Evolutionary conservation across 2,329 filamentous ascomycete genomes (phyloP).

Genomic region (Exophiala calicioides): DNA sequence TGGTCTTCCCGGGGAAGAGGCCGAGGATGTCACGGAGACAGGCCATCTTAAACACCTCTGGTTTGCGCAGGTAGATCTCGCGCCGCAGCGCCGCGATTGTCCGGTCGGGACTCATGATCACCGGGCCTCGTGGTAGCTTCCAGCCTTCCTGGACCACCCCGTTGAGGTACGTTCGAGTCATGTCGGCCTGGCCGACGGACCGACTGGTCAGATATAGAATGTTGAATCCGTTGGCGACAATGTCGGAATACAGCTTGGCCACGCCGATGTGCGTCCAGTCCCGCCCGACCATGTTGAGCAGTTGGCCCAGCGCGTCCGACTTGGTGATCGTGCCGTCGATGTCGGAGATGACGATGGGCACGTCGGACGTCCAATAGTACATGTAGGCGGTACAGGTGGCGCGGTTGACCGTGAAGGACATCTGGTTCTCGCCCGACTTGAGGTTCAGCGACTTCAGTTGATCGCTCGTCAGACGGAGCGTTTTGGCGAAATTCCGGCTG

Average conservation of each 20-base stretch:
- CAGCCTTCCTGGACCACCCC: slow-evolving; percentile 87
- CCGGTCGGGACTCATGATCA: slow-evolving; percentile 90
- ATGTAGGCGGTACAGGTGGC: slow-evolving; percentile 90
- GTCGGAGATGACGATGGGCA: slow-evolving; percentile 94
- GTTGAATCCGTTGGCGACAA: slow-evolving; percentile 93
- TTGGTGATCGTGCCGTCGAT: slow-evolving; percentile 99
- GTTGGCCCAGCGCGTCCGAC: slow-evolving; percentile 89
- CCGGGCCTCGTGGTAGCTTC: slow-evolving; percentile 82
- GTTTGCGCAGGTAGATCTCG: slow-evolving; percentile 93
- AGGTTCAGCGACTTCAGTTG: slow-evolving; percentile 85
- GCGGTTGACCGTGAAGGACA: slow-evolving; percentile 95
- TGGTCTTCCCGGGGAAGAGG: slow-evolving; percentile 73
- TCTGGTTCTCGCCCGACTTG: slow-evolving; percentile 81
- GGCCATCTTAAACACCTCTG: slow-evolving; percentile 99
- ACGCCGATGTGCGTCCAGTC: slow-evolving; percentile 98
- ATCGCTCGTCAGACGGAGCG: slow-evolving; percentile 88
- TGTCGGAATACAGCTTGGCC: slow-evolving; percentile 95
- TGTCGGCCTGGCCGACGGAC: slow-evolving; percentile 90
- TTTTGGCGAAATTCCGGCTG: slow-evolving; percentile 92
- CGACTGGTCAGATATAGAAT: slow-evolving; percentile 97
- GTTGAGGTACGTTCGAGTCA: slow-evolving; percentile 82
- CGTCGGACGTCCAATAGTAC: slow-evolving; percentile 89
- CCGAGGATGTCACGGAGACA: slow-evolving; percentile 91
- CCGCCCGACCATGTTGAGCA: slow-evolving; percentile 92
- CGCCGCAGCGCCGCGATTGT: slow-evolving; percentile 90